A percentile compares a stretch with the other conserved stretches of the same genome.
phyloP scores from a whole-genome alignment of 805 yeast genomes.

The Metschnikowia koreensis region DNA sequence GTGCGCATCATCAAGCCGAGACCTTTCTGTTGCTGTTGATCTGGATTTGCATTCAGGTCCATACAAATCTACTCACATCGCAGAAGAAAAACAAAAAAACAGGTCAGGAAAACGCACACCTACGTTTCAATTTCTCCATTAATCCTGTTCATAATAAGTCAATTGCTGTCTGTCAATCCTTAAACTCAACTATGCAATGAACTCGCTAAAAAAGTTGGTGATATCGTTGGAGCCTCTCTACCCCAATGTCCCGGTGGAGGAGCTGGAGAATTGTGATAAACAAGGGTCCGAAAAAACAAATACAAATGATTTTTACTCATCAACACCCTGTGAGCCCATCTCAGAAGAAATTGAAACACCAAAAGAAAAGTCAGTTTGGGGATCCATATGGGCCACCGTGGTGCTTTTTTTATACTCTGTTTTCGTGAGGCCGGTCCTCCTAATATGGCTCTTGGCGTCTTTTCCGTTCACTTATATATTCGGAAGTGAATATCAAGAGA shows the following conservation, averaged over 20 bases:
- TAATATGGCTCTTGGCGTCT: conserved; percentile 50
- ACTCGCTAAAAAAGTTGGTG: conserved; percentile 19
- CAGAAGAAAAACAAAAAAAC: not conserved
- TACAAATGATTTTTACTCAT: not conserved
- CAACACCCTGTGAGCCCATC: conserved; percentile 4
- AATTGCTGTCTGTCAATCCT: not conserved
- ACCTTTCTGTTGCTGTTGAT: conserved; percentile 2
- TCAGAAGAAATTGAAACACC: conserved; percentile 3
- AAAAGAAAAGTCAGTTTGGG: not conserved
- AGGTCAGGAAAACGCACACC: not conserved
- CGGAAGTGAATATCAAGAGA: conserved; percentile 15
- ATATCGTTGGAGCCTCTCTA: conserved; percentile 18
- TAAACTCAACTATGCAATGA: conserved; percentile 16
- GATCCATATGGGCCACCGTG: not conserved
- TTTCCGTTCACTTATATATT: conserved; percentile 53
- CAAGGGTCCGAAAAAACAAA: not conserved
- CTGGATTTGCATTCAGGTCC: conserved; percentile 3
- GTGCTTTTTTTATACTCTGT: conserved; percentile 44
- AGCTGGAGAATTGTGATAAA: not conserved
- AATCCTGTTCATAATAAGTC: not conserved
- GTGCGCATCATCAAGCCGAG: conserved; percentile 3
- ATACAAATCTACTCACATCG: not conserved
- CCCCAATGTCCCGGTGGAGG: conserved; percentile 7
- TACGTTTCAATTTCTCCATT: not conserved
- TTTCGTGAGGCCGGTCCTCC: conserved; percentile 50